Evolutionary conservation across 495 filamentous ascomycete species (phyloP).

Genomic region (Neohortaea acidophila): DNA sequence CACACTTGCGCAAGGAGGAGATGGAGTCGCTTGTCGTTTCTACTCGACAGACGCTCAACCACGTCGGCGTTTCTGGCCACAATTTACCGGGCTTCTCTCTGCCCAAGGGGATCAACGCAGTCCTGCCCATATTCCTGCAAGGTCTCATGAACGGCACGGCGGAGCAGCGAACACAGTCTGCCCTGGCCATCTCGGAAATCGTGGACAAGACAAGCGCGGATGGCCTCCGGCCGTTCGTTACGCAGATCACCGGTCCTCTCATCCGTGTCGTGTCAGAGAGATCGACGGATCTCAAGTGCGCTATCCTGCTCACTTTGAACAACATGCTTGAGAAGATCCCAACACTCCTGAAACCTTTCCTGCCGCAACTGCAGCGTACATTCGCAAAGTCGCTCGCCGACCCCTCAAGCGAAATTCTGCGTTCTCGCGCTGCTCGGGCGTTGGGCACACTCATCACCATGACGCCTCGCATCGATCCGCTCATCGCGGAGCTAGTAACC

Average conservation of each 20-base stretch:
- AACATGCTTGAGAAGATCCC: constrained; percentile 95
- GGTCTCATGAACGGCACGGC: constrained; percentile 89
- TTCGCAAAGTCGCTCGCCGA: constrained; percentile 94
- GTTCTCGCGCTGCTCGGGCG: constrained; percentile 84
- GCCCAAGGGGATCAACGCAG: constrained; percentile 93
- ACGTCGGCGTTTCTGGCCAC: constrained; percentile 74
- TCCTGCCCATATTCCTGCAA: constrained; percentile 92
- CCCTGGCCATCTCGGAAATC: constrained; percentile 87
- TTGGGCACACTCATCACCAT: constrained; percentile 90
- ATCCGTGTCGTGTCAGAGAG: constrained; percentile 94
- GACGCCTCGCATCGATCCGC: constrained; percentile 86
- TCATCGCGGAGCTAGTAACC: constrained; percentile 78
- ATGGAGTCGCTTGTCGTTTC: constrained; percentile 90
- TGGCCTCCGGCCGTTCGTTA: constrained; percentile 82
- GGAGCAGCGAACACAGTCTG: constrained; percentile 82
- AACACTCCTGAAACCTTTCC: constrained; percentile 83
- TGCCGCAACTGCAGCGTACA: constrained; percentile 89
- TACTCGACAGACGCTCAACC: constrained; percentile 66
- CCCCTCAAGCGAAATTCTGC: constrained; percentile 73
- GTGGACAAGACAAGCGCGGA: constrained; percentile 76
- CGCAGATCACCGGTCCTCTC: constrained; percentile 90
- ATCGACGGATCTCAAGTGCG: constrained; percentile 87
- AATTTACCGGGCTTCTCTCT: constrained; percentile 79
- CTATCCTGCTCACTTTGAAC: constrained; percentile 85
- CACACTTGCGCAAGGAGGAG: constrained; percentile 85